Evolutionary conservation across 2,329 filamentous ascomycete genomes (phyloP), one percentile per base, ranked within the genome.

Genomic region (Dactylellina haptotyla): DNA sequence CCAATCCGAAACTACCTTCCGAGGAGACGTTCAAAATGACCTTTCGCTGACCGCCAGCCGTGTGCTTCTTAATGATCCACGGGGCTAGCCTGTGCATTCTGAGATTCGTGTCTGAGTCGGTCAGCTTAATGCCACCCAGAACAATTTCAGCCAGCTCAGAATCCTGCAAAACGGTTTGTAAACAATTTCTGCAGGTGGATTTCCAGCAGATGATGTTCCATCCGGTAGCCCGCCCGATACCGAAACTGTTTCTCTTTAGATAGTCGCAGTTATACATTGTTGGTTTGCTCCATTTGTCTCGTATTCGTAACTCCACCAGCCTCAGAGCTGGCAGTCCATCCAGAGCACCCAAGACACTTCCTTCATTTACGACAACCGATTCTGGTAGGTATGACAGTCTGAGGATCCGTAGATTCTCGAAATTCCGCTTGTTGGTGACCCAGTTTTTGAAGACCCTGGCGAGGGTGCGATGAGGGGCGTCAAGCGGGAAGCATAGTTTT

Each of bases 361-460:
- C 14, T 1, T 62, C 54, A 16, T 59, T 32, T 4, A 48, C 25
- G 16, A 62, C 37, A 2, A 20, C 39, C 16, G 28, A 26, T n/a
- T 34, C 30, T 18, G 30, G 45, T 18, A 73, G 25, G 28, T 62
- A 46, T 18, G 8, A 20, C 12, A 73, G 12, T 5, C 61, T 34
- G 25, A 73, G 32, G 9, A 73, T 61, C 8, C 61, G 25, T 37
- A 73, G 39, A 16, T 34, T 56, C 9, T 62, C 30, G 2, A 66
- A 62, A 9, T 25, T 73, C 23, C 20, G n/a, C 39, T 66, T 66
- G 18, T 73, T 73, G 3, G 61, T 66, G 3, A 66, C 69, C 69
- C 69, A 73, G 18, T 51, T 73, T 18, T 56, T 73, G 41, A 73
- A 73, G 16, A 73, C 69, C 25, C 61, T 41, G 30, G 54, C 56